Evolutionary conservation across 805 yeast genomes (phyloP).

Genomic region (Kodamaea restingae): DNA sequence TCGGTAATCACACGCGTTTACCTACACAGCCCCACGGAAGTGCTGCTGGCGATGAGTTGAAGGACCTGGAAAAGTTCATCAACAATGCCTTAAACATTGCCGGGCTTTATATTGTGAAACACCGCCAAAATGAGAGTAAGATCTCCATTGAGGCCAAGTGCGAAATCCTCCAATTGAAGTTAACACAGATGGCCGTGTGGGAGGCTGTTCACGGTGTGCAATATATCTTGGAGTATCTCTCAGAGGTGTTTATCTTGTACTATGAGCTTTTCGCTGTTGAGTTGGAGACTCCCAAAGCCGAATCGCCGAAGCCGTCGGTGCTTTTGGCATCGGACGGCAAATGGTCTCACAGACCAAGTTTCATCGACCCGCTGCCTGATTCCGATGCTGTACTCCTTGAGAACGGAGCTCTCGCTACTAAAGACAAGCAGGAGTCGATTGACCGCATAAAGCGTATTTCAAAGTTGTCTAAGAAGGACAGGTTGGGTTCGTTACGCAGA

Average conservation of each 20-base stretch:
- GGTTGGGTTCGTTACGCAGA: slow-evolving; percentile 7
- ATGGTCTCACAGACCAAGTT: slow-evolving; percentile 10
- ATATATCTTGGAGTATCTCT: slow-evolving; percentile 57
- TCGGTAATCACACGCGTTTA: background rate
- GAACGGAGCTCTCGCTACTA: slow-evolving; percentile 6
- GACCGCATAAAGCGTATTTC: slow-evolving; percentile 20
- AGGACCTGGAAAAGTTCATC: slow-evolving; percentile 53
- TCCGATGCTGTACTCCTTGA: slow-evolving; percentile 6
- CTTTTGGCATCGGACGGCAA: slow-evolving; percentile 35
- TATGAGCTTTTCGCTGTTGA: slow-evolving; percentile 44
- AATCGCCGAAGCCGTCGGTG: slow-evolving; percentile 25
- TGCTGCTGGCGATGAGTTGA: slow-evolving; percentile 12
- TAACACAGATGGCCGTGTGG: slow-evolving; percentile 69
- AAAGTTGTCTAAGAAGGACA: slow-evolving; percentile 9
- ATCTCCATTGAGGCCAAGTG: slow-evolving; percentile 33
- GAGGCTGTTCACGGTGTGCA: slow-evolving; percentile 57
- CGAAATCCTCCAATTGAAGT: slow-evolving; percentile 62
- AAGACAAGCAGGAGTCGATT: slow-evolving; percentile 13
- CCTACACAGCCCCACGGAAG: slow-evolving; percentile 7
- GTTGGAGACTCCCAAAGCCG: slow-evolving; percentile 12
- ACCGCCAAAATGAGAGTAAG: slow-evolving; percentile 21
- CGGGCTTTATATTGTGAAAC: slow-evolving; percentile 27
- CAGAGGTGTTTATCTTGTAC: slow-evolving; percentile 60
- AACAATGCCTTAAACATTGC: slow-evolving; percentile 48
- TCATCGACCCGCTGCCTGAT: slow-evolving; percentile 10